A percentile compares a stretch with the other conserved stretches of the same genome.
phyloP scores from a whole-genome alignment of 805 yeast species.

The Isabelozyma rhagii region DNA sequence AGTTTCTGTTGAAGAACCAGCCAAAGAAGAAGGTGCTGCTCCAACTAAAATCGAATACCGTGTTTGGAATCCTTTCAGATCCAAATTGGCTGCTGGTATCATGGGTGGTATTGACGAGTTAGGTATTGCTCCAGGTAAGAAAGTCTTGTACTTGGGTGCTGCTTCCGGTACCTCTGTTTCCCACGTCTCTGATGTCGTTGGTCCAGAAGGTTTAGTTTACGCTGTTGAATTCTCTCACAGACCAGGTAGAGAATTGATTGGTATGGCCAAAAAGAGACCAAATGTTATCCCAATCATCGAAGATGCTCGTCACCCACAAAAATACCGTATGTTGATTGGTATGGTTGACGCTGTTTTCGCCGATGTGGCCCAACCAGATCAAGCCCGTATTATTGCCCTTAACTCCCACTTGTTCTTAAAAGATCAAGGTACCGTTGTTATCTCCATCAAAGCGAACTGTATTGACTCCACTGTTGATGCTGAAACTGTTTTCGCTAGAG shows the following conservation, averaged over 20 bases:
- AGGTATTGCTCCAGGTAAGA: conserved; percentile 96
- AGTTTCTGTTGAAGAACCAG: conserved; percentile 88
- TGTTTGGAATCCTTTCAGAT: conserved; percentile 99
- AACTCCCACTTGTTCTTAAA: conserved; percentile 97
- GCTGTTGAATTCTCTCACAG: conserved; percentile 99
- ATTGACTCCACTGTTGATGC: conserved; percentile 99
- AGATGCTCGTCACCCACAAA: conserved; percentile 99
- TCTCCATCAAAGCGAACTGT: conserved; percentile 99
- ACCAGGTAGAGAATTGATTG: conserved; percentile 98
- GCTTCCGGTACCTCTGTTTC: conserved; percentile 99
- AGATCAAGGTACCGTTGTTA: conserved; percentile 98
- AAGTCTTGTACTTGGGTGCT: conserved; percentile 96
- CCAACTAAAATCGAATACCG: conserved; percentile 97
- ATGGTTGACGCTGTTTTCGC: conserved; percentile 99
- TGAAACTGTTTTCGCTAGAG: conserved; percentile 98
- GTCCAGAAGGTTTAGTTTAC: conserved; percentile 98
- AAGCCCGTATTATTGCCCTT: conserved; percentile 98
- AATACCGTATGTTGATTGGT: conserved; percentile 97
- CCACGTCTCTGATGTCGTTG: conserved; percentile 97
- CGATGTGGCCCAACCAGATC: conserved; percentile 99
- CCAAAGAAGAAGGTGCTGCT: conserved; percentile 81
- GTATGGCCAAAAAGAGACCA: conserved; percentile 99
- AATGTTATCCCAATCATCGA: conserved; percentile 98
- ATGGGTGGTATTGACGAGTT: conserved; percentile 99
- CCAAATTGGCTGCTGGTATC: conserved; percentile 99